Evolutionary conservation across 176 grass and related monocot species (phyloP).

Genomic region (Leersia perrieri): DNA sequence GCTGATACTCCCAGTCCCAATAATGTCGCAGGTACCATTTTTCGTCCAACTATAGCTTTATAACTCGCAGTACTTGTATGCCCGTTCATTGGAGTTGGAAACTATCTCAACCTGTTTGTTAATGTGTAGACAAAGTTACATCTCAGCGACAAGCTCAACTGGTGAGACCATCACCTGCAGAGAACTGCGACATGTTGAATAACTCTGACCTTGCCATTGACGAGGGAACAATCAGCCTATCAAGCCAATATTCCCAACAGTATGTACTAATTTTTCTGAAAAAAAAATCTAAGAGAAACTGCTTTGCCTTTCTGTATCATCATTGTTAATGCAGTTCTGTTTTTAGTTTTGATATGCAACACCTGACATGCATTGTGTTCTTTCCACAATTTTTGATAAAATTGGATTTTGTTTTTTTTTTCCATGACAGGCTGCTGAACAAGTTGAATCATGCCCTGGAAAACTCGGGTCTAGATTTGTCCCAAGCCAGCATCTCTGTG

Average conservation of each 20-base stretch:
- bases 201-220: constrained; percentile 68
- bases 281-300: too few relatives aligned
- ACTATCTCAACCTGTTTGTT: neutral
- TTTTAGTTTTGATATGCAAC: neutral
- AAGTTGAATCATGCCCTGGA: constrained; percentile 64
- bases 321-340: neutral
- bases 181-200: constrained; percentile 48
- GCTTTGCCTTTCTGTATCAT: neutral
- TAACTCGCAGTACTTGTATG: neutral
- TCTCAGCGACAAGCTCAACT: constrained; percentile 32
- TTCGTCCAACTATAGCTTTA: neutral
- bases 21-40: constrained; percentile 33
- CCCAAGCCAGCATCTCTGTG: constrained; percentile 84
- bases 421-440: constrained; percentile 53
- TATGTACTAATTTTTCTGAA: constrained; percentile 27
- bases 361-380: neutral
- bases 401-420: neutral
- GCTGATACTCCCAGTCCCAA: constrained; percentile 37
- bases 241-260: constrained; percentile 83
- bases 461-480: constrained; percentile 80
- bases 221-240: constrained; percentile 79
- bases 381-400: neutral
- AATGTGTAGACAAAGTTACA: constrained; percentile 42
- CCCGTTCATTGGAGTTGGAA: neutral
- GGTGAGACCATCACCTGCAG: constrained; percentile 33